Evolutionary conservation across 108 stramenopile genomes (phyloP).

Genomic region (Bacterosira constricta): DNA sequence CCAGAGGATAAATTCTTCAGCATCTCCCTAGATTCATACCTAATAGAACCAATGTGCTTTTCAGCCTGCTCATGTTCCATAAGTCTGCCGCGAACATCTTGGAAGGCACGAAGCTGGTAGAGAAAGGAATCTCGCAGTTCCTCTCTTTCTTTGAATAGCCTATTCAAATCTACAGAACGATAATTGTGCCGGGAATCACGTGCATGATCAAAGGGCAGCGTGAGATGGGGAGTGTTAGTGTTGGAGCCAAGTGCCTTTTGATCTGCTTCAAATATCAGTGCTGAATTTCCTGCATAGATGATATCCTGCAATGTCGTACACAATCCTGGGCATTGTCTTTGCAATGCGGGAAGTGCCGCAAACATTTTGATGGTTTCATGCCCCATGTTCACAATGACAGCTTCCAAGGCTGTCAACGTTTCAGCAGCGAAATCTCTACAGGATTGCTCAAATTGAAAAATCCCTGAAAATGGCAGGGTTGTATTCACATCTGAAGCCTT

Average conservation of each 20-base stretch:
- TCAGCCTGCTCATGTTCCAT: slow-evolving; percentile 54
- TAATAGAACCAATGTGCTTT: slow-evolving; percentile 40
- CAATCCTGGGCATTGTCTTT: slow-evolving; percentile 23
- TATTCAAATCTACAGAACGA: slow-evolving; percentile 48
- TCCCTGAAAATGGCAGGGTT: slow-evolving; percentile 10
- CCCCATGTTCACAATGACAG: slow-evolving; percentile 33
- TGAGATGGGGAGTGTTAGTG: slow-evolving; percentile 61
- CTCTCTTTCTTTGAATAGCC: slow-evolving; percentile 79
- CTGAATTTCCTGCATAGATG: slow-evolving; percentile 15
- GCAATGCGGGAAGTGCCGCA: slow-evolving; percentile 17
- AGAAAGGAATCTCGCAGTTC: slow-evolving; percentile 77
- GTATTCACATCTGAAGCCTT: not conserved
- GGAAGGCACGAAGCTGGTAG: slow-evolving; percentile 70
- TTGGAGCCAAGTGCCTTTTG: slow-evolving; percentile 31
- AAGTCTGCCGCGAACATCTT: slow-evolving; percentile 62
- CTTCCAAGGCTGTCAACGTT: slow-evolving; percentile 38
- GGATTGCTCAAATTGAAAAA: slow-evolving; percentile 32
- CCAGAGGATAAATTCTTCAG: slow-evolving; percentile 39
- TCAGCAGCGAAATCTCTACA: slow-evolving; percentile 50
- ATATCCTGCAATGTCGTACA: slow-evolving; percentile 22
- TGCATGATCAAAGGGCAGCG: slow-evolving; percentile 70
- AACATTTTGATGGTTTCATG: slow-evolving; percentile 34
- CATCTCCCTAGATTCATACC: slow-evolving; percentile 52
- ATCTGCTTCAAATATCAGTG: slow-evolving; percentile 26
- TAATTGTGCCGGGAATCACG: slow-evolving; percentile 83